Conservation (phyloP, 345 rosid genomes). For the Citrus mangshanensis region DNA sequence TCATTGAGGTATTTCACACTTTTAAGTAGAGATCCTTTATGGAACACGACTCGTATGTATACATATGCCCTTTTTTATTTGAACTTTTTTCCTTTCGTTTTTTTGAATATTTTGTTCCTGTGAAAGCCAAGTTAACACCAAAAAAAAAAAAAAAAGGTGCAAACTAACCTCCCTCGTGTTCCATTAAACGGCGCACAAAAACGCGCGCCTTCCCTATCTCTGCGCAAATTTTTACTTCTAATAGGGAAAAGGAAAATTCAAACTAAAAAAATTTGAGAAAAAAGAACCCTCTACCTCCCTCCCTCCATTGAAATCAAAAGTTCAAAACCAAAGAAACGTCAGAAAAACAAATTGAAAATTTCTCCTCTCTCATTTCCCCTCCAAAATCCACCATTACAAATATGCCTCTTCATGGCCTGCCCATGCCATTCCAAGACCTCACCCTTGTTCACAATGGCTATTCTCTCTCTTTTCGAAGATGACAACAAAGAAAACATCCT, state of each 20-base stretch:
- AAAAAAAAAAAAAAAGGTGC: neutral
- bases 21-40: too few species aligned
- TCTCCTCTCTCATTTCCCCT: slow-evolving; percentile 13
- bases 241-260: neutral
- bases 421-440: neutral
- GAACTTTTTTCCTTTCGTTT: too few species aligned
- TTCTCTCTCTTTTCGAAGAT: slow-evolving; percentile 9
- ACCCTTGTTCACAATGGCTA: slow-evolving; percentile 18
- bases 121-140: neutral
- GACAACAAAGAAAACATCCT: slow-evolving; percentile 35
- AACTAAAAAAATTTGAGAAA: neutral
- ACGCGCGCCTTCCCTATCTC: neutral
- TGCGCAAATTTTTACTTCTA: neutral
- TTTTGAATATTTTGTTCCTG: too few species aligned
- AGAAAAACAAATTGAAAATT: slow-evolving; percentile 2
- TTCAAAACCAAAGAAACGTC: neutral
- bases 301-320: slow-evolving; percentile 10
- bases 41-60: too few species aligned
- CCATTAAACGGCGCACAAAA: neutral
- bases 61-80: too few species aligned
- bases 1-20: too few species aligned
- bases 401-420: slow-evolving; percentile 1
- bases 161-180: neutral
- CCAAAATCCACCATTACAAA: slow-evolving; percentile 32
- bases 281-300: neutral